Conservation (phyloP, 2,329 filamentous ascomycete genomes). For the Talaromyces sp. region DNA sequence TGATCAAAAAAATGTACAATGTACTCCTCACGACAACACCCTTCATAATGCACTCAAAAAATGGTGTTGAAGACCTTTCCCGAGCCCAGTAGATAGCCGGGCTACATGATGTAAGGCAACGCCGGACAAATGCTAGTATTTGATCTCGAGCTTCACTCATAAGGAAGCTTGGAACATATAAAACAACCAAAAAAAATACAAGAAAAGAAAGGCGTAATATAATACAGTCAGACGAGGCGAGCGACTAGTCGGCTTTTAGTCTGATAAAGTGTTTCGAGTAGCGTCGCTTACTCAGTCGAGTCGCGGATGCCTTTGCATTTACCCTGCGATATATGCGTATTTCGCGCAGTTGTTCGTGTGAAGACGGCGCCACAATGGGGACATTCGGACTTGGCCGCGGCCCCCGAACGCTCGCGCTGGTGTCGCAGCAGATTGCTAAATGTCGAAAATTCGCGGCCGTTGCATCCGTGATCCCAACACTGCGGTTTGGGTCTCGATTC, state of each 20-base stretch:
- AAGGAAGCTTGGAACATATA: background rate
- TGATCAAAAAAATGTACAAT: background rate
- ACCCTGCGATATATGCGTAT: slow-evolving; percentile 80
- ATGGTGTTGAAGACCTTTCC: background rate
- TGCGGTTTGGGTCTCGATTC: slow-evolving; percentile 85
- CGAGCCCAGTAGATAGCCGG: background rate
- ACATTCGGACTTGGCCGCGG: slow-evolving; percentile 81
- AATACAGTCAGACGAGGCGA: background rate
- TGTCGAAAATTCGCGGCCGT: slow-evolving; percentile 90
- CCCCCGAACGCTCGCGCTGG: slow-evolving; percentile 90
- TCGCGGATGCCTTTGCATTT: slow-evolving; percentile 70
- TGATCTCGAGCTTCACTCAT: background rate
- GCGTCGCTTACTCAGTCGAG: slow-evolving; percentile 15
- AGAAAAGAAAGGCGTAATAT: background rate
- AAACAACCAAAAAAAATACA: background rate
- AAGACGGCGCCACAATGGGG: slow-evolving; percentile 92
- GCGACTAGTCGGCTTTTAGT: background rate
- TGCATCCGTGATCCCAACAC: slow-evolving; percentile 96
- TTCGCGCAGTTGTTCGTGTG: slow-evolving; percentile 80
- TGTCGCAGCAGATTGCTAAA: slow-evolving; percentile 93
- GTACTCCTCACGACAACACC: background rate
- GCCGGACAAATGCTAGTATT: background rate
- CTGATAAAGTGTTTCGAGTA: background rate
- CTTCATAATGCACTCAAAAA: slow-evolving; percentile 1
- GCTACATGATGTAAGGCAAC: background rate